Conservation (phyloP, 768 basidiomycete genomes). For the Strobilomyces confusus region DNA sequence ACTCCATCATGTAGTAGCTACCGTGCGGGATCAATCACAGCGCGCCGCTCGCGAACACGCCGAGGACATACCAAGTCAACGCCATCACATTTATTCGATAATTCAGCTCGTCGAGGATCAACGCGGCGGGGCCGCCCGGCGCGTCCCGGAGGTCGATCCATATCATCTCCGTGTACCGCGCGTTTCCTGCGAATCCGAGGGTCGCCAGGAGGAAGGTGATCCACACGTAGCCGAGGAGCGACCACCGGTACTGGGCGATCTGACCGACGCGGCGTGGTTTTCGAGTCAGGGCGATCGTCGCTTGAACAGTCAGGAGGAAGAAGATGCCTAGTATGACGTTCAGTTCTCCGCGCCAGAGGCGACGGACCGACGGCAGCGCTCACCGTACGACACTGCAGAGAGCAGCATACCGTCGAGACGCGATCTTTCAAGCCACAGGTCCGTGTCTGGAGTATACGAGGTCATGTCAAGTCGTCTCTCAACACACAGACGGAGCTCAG, state of each 20-base stretch:
- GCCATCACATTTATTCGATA: slow-evolving; percentile 21
- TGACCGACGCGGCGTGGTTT: slow-evolving; percentile 1
- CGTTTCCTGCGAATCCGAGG: slow-evolving; percentile 22
- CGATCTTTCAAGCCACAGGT: slow-evolving; percentile 28
- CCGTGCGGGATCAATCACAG: background rate
- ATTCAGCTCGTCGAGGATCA: slow-evolving; percentile 10
- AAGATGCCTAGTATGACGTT: slow-evolving; percentile 16
- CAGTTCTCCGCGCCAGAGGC: background rate
- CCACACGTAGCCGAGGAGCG: slow-evolving; percentile 21
- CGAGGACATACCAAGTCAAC: slow-evolving; percentile 13
- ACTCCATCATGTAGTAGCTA: slow-evolving; percentile 30
- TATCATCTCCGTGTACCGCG: slow-evolving; percentile 30
- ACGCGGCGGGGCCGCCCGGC: slow-evolving; percentile 12
- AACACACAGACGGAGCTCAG: too few species aligned
- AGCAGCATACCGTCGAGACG: slow-evolving; percentile 24
- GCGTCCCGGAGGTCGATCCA: slow-evolving; percentile 29
- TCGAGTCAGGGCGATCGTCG: slow-evolving; percentile 4
- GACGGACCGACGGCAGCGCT: background rate
- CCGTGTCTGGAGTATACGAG: slow-evolving; percentile 14
- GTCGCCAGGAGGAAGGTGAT: slow-evolving; percentile 27
- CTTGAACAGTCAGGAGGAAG: slow-evolving; percentile 20
- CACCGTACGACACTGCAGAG: slow-evolving; percentile 21
- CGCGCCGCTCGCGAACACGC: background rate
- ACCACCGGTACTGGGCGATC: background rate
- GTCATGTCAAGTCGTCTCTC: slow-evolving; percentile 4